A percentile compares a stretch with the other conserved stretches of the same genome.
These are phyloP conservation scores for Primulina eburnea DNA, from an alignment of 257 asterid genomes.

Conservation along the genomic window DNA sequence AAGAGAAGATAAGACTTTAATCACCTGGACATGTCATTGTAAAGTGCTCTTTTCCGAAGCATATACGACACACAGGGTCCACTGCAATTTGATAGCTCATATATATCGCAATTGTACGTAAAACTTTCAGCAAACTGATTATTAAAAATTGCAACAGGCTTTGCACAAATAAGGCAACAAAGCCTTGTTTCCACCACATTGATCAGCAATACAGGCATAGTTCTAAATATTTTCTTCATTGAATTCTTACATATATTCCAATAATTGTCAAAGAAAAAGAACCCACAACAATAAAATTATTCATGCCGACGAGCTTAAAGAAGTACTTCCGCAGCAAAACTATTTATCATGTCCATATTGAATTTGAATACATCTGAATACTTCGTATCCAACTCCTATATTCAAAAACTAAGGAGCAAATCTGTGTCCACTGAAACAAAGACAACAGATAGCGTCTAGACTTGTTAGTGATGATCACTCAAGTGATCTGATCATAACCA, in stretches of 20 bases:
- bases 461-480: not conserved
- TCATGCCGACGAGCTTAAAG: not conserved
- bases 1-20: conserved; percentile 18
- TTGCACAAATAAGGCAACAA: conserved; percentile 5
- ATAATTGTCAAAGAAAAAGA: not conserved
- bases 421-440: conserved; percentile 1
- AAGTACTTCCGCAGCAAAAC: not conserved
- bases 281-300: not conserved
- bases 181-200: not conserved
- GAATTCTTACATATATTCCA: not conserved
- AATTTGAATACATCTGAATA: not conserved
- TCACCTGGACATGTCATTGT: conserved; percentile 98
- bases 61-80: conserved; percentile 92
- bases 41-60: conserved; percentile 97
- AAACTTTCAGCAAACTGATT: conserved; percentile 1
- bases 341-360: not conserved
- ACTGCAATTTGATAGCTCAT: conserved; percentile 42
- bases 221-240: not conserved
- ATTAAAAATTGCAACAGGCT: not conserved
- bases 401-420: not conserved
- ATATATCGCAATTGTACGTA: conserved; percentile 1
- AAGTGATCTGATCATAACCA: not conserved
- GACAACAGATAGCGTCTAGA: not conserved
- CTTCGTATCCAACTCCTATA: not conserved
- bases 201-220: conserved; percentile 7